These are phyloP conservation scores for Penicillium concentricum DNA, from an alignment of 2,329 filamentous ascomycete species.

Conservation along the genomic window DNA sequence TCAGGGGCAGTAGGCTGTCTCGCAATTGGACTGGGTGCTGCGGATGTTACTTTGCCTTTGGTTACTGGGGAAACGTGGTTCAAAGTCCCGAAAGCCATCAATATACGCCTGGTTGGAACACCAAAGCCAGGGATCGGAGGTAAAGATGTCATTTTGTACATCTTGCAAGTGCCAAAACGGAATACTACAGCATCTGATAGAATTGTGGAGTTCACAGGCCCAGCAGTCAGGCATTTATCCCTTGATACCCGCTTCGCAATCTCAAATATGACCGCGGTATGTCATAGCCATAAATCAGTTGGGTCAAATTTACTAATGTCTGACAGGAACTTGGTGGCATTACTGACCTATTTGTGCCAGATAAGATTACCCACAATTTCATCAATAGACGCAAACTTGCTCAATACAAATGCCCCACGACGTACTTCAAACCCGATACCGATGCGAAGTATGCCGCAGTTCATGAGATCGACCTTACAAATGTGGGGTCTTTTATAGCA, in stretches of 20 bases:
- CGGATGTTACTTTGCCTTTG: constrained; percentile 47
- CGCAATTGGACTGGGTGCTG: constrained; percentile 46
- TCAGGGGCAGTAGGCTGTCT: constrained; percentile 43
- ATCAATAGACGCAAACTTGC: constrained; percentile 33
- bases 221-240: constrained; percentile 39
- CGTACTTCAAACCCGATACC: constrained; percentile 43
- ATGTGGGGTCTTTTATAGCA: constrained; percentile 41
- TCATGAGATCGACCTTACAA: constrained; percentile 39
- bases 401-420: constrained; percentile 32
- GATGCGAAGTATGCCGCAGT: constrained; percentile 37
- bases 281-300: background rate
- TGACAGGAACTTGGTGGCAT: constrained; percentile 43
- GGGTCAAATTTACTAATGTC: background rate
- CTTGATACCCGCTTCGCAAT: constrained; percentile 49
- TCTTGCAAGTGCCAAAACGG: constrained; percentile 44
- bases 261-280: constrained; percentile 46
- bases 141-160: constrained; percentile 49
- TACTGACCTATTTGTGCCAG: constrained; percentile 42
- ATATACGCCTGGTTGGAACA: constrained; percentile 40
- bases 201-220: constrained; percentile 47
- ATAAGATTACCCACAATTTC: constrained; percentile 37
- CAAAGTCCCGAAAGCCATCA: constrained; percentile 44
- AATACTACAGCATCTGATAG: constrained; percentile 49
- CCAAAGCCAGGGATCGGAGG: constrained; percentile 42
- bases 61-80: constrained; percentile 51